Conservation (phyloP, 768 basidiomycete species). For the Hydnomerulius pinastri region DNA sequence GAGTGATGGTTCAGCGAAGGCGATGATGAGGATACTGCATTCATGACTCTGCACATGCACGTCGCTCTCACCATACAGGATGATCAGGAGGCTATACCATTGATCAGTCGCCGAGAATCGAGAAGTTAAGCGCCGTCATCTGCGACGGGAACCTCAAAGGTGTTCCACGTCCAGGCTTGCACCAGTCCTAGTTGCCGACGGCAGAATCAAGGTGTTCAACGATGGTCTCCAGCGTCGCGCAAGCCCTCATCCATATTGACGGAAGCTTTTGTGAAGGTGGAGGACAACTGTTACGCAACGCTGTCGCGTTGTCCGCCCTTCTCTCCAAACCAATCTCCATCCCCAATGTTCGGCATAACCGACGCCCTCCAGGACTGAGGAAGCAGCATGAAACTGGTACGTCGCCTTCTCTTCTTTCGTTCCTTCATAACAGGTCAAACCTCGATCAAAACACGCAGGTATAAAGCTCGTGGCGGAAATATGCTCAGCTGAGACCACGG, state of each 20-base stretch:
- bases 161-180: neutral
- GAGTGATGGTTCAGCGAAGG: too few species aligned
- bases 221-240: constrained; percentile 15
- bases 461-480: constrained; percentile 66
- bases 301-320: constrained; percentile 65
- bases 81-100: too few species aligned
- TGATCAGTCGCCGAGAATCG: too few species aligned
- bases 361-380: constrained; percentile 65
- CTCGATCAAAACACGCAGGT: constrained; percentile 39
- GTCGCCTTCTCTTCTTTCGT: neutral
- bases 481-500: constrained; percentile 53
- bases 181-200: neutral
- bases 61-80: too few species aligned
- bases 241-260: constrained; percentile 34
- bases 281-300: constrained; percentile 73
- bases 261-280: constrained; percentile 55
- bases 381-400: constrained; percentile 72
- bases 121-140: too few species aligned
- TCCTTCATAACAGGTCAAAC: neutral
- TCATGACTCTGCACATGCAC: too few species aligned
- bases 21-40: too few species aligned
- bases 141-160: too few species aligned
- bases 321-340: constrained; percentile 61
- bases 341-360: constrained; percentile 57
- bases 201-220: too few species aligned